Percentiles rank a stretch among this genome's conserved stretches.
Conservation (phyloP, 352 stramenopile species). For the Globisporangium acanthophoron region DNA sequence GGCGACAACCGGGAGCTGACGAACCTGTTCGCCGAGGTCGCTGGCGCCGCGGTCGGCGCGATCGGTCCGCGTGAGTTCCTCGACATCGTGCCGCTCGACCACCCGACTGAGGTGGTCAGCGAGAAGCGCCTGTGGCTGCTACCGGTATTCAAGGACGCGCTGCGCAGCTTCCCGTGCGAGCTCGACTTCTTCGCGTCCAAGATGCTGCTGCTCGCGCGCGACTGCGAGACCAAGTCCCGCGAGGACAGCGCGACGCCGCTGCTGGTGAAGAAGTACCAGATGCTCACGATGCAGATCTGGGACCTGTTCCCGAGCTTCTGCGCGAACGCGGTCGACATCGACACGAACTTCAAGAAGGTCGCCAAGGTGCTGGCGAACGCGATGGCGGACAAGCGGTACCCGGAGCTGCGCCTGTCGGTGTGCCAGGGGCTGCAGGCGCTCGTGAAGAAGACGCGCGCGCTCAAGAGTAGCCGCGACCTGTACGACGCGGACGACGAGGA, state of each 20-base stretch:
- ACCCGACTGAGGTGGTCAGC: constrained; percentile 64
- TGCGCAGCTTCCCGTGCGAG: constrained; percentile 46
- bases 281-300: constrained; percentile 78
- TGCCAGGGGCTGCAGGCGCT: constrained; percentile 81
- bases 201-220: constrained; percentile 64
- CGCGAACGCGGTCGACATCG: constrained; percentile 62
- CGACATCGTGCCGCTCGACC: constrained; percentile 64
- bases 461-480: constrained; percentile 33
- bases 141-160: constrained; percentile 67
- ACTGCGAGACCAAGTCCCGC: constrained; percentile 62
- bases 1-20: constrained; percentile 31
- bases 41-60: constrained; percentile 50
- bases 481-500: constrained; percentile 41
- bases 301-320: constrained; percentile 78
- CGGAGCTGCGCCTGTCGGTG: constrained; percentile 75
- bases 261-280: constrained; percentile 69
- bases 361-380: constrained; percentile 83
- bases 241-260: constrained; percentile 62
- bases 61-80: constrained; percentile 68
- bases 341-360: constrained; percentile 80
- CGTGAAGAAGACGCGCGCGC: constrained; percentile 62
- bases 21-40: constrained; percentile 63
- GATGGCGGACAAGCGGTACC: constrained; percentile 84
- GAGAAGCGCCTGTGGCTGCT: constrained; percentile 78
- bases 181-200: constrained; percentile 71